Base-by-base conservation (phyloP, 225 moss, liverwort and hornwort genomes). In the Physcomitrellopsis africana region DNA sequence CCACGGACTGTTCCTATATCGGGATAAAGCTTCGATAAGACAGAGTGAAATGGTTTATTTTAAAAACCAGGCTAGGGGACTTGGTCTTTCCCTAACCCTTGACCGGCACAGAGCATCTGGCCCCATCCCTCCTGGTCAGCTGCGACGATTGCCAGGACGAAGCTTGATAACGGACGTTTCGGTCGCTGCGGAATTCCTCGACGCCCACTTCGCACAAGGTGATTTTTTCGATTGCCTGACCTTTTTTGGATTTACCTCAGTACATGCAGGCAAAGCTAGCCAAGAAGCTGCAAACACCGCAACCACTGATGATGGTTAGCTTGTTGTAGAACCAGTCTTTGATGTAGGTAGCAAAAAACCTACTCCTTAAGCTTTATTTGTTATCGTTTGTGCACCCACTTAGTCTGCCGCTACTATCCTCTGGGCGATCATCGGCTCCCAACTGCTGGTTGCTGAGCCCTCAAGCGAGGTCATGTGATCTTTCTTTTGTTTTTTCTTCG, bases 31-130 rank as follows among this genome's bases (percentile, higher is more conserved):
- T 74, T 3, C 10, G 44, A n/a, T 44, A 54, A 19, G 65, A 18
- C 55, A 3, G 54, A 65, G 64, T 57, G 66, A 46, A 14, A 18
- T 66, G 27, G 57, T 66, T 57, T 66, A 57, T 29, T 19, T 57
- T 14, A 10, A 26, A 14, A 18, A 32, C 45, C 11, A 29, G 48
- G 27, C 47, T 46, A 17, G 7, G 0, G 29, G 75, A 75, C 65
- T 1, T 11, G 57, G 75, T 75, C 66, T 11, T 66, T 7, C 29
- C 20, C 15, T 66, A 27, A 46, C 55, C 32, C 56, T 2, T 44
- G 18, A 12, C 65, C 66, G 29, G 18, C 57, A 47, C 16, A 44
- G 43, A 64, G 49, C 27, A 59, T 47, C 59, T 26, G n/a, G 59
- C 26, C 1, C 27, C 17, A 23, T 37, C 32, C 7, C 32, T 37